Conservation (phyloP, 768 basidiomycete genomes). For the Thelephora ganbajun region DNA sequence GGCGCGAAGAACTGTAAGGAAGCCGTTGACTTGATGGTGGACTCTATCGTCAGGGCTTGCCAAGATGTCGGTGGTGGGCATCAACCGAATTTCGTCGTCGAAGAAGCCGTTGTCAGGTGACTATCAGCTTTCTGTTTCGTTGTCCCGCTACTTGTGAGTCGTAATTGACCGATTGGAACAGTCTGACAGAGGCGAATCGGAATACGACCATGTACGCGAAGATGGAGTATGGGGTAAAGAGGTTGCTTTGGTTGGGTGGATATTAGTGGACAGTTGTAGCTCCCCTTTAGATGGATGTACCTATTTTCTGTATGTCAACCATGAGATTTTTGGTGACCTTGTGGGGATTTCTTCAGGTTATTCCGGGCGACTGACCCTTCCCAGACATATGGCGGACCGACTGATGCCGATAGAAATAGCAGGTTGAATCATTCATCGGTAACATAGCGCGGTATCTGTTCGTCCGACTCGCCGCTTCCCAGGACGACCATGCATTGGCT, state of each 20-base stretch:
- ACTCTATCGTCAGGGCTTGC: slow-evolving; percentile 55
- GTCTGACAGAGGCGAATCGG: slow-evolving; percentile 67
- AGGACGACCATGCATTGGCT: too few relatives aligned
- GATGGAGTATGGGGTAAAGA: slow-evolving; percentile 89
- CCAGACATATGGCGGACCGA: too few relatives aligned
- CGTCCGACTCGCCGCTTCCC: too few relatives aligned
- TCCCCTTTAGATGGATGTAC: too few relatives aligned
- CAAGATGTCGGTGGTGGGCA: slow-evolving; percentile 37
- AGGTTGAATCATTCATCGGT: too few relatives aligned
- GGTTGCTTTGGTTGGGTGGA: slow-evolving; percentile 77
- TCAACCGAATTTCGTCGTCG: slow-evolving; percentile 33
- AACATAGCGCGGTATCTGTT: too few relatives aligned
- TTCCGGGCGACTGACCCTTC: too few relatives aligned
- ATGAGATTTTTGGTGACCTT: too few relatives aligned
- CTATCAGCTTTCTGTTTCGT: slow-evolving; percentile 12
- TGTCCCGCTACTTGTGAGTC: neutral
- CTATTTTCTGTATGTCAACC: too few relatives aligned
- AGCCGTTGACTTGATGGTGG: slow-evolving; percentile 63
- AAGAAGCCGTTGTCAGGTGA: slow-evolving; percentile 73
- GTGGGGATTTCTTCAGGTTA: too few relatives aligned
- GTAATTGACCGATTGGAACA: slow-evolving; percentile 15
- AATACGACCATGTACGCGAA: slow-evolving; percentile 82
- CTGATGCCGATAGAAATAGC: too few relatives aligned
- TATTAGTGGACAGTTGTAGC: slow-evolving; percentile 13
- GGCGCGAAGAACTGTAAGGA: slow-evolving; percentile 60